Conservation (phyloP, 306 rosid genomes). For the Mimosa bimucronata region DNA sequence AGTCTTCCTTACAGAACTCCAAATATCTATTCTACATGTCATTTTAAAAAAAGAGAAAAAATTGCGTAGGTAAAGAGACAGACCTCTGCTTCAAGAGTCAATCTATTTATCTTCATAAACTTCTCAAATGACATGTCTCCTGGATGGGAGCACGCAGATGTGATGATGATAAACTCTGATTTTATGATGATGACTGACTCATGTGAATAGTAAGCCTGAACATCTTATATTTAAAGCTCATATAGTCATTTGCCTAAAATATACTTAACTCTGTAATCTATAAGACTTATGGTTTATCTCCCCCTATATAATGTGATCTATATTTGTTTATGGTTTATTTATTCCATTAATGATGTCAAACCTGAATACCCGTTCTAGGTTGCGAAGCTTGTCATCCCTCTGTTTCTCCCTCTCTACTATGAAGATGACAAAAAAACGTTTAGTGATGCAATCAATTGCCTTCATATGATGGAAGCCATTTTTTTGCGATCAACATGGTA, state of each 20-base stretch:
- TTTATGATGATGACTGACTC: slow-evolving; percentile 22
- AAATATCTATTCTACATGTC: slow-evolving; percentile 3
- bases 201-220: not conserved
- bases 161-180: not conserved
- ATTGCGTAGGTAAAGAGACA: not conserved
- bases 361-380: slow-evolving; percentile 9
- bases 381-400: not conserved
- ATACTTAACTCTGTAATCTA: not conserved
- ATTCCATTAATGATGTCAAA: slow-evolving; percentile 9
- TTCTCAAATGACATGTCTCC: not conserved
- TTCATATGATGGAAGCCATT: too few species aligned
- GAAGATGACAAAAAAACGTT: not conserved
- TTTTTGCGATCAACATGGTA: too few species aligned
- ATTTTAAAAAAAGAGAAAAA: too few species aligned
- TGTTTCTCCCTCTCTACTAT: slow-evolving; percentile 5
- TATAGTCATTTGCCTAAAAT: not conserved
- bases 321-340: slow-evolving; percentile 27
- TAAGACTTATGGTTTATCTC: slow-evolving; percentile 7
- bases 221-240: slow-evolving; percentile 4
- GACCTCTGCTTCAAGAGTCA: not conserved
- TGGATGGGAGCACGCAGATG: not conserved
- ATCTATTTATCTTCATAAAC: not conserved
- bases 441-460: not conserved
- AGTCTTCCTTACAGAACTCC: not conserved
- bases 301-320: not conserved